A percentile compares a stretch with the other conserved stretches of the same genome.
Evolutionary conservation across 2,329 filamentous ascomycete genomes (phyloP).

Genomic region (Periglandula ipomoeae): DNA sequence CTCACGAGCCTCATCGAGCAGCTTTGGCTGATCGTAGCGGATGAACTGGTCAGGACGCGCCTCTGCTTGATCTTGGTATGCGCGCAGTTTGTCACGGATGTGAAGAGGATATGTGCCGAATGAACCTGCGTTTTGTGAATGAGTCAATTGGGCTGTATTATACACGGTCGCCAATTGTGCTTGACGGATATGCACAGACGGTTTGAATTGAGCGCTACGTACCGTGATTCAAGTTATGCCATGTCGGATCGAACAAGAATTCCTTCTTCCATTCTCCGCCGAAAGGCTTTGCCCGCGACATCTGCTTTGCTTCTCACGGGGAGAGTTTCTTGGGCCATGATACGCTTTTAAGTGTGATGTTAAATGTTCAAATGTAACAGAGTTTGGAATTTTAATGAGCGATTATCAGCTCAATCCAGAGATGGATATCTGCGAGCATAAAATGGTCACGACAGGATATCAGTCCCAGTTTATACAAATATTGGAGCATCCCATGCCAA

Average conservation of each 20-base stretch:
- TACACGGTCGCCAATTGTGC: background rate
- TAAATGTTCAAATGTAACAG: too few relatives aligned
- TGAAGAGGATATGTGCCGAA: conserved; percentile 65
- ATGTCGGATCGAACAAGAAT: conserved; percentile 61
- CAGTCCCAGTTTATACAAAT: too few relatives aligned
- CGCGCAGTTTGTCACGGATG: conserved; percentile 49
- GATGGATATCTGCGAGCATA: too few relatives aligned
- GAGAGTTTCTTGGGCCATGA: background rate
- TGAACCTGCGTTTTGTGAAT: conserved; percentile 44
- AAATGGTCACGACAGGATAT: too few relatives aligned
- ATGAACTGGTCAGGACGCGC: conserved; percentile 66
- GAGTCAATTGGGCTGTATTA: background rate
- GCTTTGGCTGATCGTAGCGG: conserved; percentile 52
- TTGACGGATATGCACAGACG: too few relatives aligned
- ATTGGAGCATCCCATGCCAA: too few relatives aligned
- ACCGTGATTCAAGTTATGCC: conserved; percentile 74
- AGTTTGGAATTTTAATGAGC: too few relatives aligned
- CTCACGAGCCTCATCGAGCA: conserved; percentile 59
- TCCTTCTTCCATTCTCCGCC: conserved; percentile 43
- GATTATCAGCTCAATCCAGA: too few relatives aligned
- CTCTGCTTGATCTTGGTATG: conserved; percentile 61
- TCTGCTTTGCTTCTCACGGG: conserved; percentile 1
- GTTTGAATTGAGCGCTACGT: conserved; percentile 14
- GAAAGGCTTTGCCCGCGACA: conserved; percentile 13
- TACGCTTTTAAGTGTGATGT: too few relatives aligned